Conservation (phyloP, 2,329 filamentous ascomycete genomes). For the Pseudogymnoascus sp. region DNA sequence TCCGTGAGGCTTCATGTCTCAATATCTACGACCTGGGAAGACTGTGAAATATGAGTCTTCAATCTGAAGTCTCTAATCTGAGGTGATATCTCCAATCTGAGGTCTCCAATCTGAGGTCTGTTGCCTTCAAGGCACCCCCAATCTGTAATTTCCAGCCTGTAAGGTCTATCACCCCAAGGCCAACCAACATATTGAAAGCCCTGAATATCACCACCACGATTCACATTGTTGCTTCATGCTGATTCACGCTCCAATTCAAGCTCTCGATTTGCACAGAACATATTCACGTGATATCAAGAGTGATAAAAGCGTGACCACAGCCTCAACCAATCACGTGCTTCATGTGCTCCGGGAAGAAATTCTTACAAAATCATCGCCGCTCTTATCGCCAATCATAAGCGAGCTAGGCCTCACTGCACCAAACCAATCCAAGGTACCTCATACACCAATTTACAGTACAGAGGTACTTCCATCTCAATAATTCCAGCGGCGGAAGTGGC, state of each 20-base stretch:
- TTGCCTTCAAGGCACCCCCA: neutral
- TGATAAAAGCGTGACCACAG: neutral
- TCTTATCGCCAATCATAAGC: constrained; percentile 7
- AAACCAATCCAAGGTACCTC: neutral
- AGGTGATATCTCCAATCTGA: neutral
- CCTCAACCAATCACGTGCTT: neutral
- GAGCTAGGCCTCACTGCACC: neutral
- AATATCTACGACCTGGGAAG: neutral
- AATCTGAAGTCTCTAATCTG: neutral
- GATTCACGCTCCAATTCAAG: neutral
- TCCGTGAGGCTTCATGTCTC: constrained; percentile 1
- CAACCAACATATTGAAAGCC: neutral
- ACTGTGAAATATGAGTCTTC: neutral
- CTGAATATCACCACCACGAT: neutral
- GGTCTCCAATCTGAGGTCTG: neutral
- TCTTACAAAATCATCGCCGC: neutral
- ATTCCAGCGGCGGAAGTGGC: neutral
- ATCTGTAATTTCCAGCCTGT: neutral
- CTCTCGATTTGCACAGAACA: neutral
- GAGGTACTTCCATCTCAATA: neutral
- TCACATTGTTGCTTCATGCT: neutral
- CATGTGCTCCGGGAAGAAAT: neutral
- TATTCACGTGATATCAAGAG: neutral
- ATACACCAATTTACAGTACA: neutral
- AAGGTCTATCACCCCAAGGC: neutral